Base-by-base conservation (phyloP, 768 basidiomycete species). In the Suillus spraguei region DNA sequence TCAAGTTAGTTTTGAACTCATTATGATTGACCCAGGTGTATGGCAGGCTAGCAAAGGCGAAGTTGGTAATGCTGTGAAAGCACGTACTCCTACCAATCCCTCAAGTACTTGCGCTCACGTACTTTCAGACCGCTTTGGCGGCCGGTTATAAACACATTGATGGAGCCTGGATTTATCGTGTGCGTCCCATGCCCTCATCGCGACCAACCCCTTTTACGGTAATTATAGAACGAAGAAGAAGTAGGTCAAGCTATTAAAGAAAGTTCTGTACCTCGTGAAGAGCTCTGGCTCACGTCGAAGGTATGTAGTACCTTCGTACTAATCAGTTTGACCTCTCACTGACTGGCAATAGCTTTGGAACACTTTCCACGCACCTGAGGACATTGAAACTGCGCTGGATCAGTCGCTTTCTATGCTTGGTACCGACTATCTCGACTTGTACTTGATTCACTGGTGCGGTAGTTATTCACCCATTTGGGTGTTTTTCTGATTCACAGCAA, bases 401-500 rank as follows among this genome's bases (percentile, higher is more conserved):
- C 87, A 91, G 63, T 86, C 89, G 0, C 80, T 91, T 9, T 65
- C 74, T 10, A 83, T 79, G 66, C 83, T 92, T 3, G 83, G 83
- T 3, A 87, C 85, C 1, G 82, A 88, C 47, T 92, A 93, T 72
- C 80, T 95, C 59, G 92, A 94, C 72, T 73, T 94, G 55, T 94
- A 93, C 71, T 77, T 95, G 58, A 90, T 93, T 64, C 91, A 92
- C 70, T 94, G 90, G 90, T 89, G 68, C 17, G 77, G 38, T 47
- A 7, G 5, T 38, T 6, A 41, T 7, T 63, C n/a, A 38, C 32
- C 16, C 41, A 7, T 32, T 7, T 17, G 54, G 24, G 32, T 38
- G 3, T 39, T 33, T 32, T 24, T 13, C 55, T 41, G 42, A 66
- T 62, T 42, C 32, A 20, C 14, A 42, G 46, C 58, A 32, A 89